Evolutionary conservation across 208 protist species (phyloP).

Genomic region (Acanthamoeba sp.): DNA sequence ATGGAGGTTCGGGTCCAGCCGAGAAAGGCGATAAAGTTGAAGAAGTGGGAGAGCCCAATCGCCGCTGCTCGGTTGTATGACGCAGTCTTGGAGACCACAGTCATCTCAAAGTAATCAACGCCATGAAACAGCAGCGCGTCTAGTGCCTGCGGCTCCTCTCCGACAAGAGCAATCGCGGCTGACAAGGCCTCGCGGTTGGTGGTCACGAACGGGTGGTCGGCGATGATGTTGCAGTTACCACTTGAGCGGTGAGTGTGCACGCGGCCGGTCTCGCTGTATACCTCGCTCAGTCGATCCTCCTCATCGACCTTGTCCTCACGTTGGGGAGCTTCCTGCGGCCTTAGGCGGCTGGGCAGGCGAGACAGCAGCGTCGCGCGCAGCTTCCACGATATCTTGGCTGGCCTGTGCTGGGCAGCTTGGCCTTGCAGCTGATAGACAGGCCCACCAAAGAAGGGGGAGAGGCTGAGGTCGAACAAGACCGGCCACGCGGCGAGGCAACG

Average conservation of each 20-base stretch:
- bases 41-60: not conserved
- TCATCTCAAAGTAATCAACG: constrained; percentile 50
- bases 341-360: no score
- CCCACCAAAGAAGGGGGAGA: not conserved
- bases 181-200: not conserved
- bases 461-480: not conserved
- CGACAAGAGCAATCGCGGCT: not conserved
- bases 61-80: not conserved
- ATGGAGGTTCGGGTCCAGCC: not conserved
- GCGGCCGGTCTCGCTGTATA: not conserved
- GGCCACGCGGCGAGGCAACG: not conserved
- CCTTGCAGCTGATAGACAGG: not conserved
- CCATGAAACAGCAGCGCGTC: not conserved
- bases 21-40: not conserved
- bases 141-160: not conserved
- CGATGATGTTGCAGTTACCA: not conserved
- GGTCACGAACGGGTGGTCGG: not conserved
- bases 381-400: no score
- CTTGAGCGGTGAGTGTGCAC: not conserved
- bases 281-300: not conserved
- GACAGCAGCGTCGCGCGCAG: no score
- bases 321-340: not conserved
- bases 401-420: no score
- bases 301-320: not conserved
- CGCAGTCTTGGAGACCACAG: not conserved